phyloP scores from a whole-genome alignment of 306 rosid species.

The Acmispon strigosus region DNA sequence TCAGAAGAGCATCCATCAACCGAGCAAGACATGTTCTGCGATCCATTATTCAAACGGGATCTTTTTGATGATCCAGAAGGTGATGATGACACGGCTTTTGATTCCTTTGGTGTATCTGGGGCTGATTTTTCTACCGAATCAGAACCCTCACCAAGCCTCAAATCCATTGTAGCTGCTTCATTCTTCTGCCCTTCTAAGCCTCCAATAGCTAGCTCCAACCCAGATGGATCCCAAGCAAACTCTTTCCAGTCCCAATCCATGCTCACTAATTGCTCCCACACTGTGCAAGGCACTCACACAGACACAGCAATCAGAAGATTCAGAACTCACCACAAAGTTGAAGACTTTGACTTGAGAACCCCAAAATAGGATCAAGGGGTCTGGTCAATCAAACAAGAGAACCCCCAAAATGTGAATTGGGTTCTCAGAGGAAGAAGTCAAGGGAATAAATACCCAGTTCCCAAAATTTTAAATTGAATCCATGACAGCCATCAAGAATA shows the following conservation, averaged over 20 bases:
- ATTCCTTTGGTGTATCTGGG: neutral
- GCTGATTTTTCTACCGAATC: conserved; percentile 24
- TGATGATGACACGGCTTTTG: conserved; percentile 24
- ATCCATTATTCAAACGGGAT: conserved; percentile 36
- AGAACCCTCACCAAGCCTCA: conserved; percentile 35
- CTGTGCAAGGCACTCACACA: conserved; percentile 23
- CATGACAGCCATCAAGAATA: conserved; percentile 5
- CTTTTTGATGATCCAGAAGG: conserved; percentile 49
- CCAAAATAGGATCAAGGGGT: conserved; percentile 18
- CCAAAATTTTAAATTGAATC: conserved; percentile 19
- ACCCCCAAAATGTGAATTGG: conserved; percentile 21
- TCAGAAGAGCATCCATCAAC: conserved; percentile 79
- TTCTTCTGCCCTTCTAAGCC: conserved; percentile 8
- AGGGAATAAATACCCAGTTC: conserved; percentile 31
- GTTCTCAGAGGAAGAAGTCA: conserved; percentile 32
- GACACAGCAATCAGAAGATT: conserved; percentile 32
- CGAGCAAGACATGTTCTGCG: conserved; percentile 47
- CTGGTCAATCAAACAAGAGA: conserved; percentile 10
- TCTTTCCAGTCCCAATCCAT: conserved; percentile 92
- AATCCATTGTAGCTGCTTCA: conserved; percentile 33
- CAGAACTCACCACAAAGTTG: conserved; percentile 12
- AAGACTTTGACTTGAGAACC: conserved; percentile 27
- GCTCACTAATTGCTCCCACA: conserved; percentile 11
- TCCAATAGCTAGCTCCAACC: conserved; percentile 16
- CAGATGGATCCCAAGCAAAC: conserved; percentile 57